Evolutionary conservation across 306 rosid species (phyloP), one percentile per base, ranked within the genome.

Genomic region (Trifolium fragiferum): DNA sequence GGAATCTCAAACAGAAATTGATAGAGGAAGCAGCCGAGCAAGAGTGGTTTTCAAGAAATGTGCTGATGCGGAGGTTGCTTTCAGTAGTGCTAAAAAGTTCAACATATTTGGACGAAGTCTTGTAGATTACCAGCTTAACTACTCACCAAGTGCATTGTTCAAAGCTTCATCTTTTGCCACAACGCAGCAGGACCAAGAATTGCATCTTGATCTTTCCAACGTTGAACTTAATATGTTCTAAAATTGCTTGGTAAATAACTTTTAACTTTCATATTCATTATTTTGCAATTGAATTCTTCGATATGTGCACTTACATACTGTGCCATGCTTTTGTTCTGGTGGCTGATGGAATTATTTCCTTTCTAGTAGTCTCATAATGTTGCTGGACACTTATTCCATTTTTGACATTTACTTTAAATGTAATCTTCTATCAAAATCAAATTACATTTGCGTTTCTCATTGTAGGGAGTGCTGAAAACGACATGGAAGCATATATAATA

Each of bases 1-100:
- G 83, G 96, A 90, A 85, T 82, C 86, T 77, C 95, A 94, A 75
- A 94, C 98, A 67, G 97, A 91, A 85, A 92, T 94, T 47, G 96
- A 91, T 60, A 82, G 90, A 35, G 83, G 87, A 71, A 86, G 87
- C 68, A 86, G 93, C 68, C 96, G 86, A 70, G 98, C 96, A 12
- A 88, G 96, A 80, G 98, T 94, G 75, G 89, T 94, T 78, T 94
- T 90, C 68, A 90, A 87, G 83, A 90, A 82, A 72, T 66, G 82
- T 79, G 82, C 90, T 14, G 96, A 94, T 82, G 98, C 95, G 6
- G 95, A 88, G 82, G 85, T 72, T 55, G 97, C 98, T 63, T 87
- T 55, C 79, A 86, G 84, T 43, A 90, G 92, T 83, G 98, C 96
- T 78, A 89, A 87, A 76, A 90, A 88, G 81, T 88, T 91, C 83